Evolutionary conservation across 2,329 filamentous ascomycete species (phyloP).

Genomic region (Trichoderma aggressivum): DNA sequence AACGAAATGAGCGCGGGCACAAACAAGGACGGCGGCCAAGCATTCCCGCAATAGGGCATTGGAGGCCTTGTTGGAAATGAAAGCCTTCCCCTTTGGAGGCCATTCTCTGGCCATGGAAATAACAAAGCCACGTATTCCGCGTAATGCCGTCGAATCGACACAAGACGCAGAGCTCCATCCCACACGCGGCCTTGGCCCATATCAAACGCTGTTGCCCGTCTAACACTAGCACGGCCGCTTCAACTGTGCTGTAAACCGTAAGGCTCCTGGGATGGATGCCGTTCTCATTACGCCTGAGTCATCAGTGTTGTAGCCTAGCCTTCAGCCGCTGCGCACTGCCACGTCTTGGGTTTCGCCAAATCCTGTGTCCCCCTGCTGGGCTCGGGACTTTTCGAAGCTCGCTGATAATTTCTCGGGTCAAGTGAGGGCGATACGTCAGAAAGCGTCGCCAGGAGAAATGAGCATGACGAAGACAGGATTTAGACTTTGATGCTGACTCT

Average conservation of each 20-base stretch:
- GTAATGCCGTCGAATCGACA: background rate
- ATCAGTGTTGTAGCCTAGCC: slow-evolving; percentile 16
- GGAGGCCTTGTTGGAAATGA: slow-evolving; percentile 15
- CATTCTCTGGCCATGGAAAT: background rate
- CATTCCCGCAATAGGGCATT: slow-evolving; percentile 1
- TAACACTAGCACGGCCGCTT: background rate
- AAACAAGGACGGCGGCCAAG: background rate
- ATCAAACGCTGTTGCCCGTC: background rate
- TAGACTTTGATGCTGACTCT: background rate
- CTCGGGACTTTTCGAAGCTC: background rate
- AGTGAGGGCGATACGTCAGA: background rate
- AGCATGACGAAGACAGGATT: slow-evolving; percentile 12
- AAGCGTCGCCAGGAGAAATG: background rate
- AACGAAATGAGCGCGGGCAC: background rate
- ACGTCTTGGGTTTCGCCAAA: slow-evolving; percentile 11
- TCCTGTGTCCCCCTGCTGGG: background rate
- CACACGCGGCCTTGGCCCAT: background rate
- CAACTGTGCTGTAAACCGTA: background rate
- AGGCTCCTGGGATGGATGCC: background rate
- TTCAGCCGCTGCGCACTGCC: slow-evolving; percentile 18
- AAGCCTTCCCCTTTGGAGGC: background rate
- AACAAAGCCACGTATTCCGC: background rate
- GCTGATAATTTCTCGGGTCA: slow-evolving; percentile 11
- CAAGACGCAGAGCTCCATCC: background rate
- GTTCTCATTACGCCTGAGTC: slow-evolving; percentile 12